Evolutionary conservation across 441 rosid species (phyloP).

Genomic region (Francoa sonchifolia): DNA sequence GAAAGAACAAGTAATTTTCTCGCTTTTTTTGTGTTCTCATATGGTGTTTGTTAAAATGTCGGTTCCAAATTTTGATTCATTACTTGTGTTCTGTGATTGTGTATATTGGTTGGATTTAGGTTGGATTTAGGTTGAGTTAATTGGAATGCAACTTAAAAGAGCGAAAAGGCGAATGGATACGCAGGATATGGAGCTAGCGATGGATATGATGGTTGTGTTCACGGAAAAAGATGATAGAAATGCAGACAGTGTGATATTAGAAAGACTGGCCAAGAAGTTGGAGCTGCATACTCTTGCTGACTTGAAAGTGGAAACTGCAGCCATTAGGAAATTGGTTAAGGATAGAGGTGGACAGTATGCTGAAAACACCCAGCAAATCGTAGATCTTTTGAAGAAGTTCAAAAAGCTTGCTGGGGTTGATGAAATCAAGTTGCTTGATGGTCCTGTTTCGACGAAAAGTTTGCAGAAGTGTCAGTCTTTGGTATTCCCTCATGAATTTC

Average conservation of each 20-base stretch:
- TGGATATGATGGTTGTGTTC: conserved; percentile 70
- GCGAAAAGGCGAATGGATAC: conserved; percentile 60
- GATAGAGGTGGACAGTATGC: conserved; percentile 20
- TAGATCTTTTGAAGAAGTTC: conserved; percentile 46
- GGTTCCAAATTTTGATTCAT: not conserved
- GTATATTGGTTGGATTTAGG: too few relatives aligned
- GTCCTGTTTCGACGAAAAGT: conserved; percentile 21
- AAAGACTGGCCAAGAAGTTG: conserved; percentile 59
- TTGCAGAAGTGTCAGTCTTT: conserved; percentile 28
- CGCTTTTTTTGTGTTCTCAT: not conserved
- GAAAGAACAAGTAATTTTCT: conserved; percentile 41
- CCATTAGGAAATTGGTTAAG: conserved; percentile 31
- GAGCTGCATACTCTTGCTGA: conserved; percentile 42
- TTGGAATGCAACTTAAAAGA: conserved; percentile 36
- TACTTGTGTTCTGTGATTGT: not conserved
- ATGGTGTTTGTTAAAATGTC: not conserved
- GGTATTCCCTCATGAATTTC: conserved; percentile 56
- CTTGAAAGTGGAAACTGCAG: conserved; percentile 42
- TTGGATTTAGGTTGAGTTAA: conserved; percentile 37
- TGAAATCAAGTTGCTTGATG: conserved; percentile 19
- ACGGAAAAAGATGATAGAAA: conserved; percentile 45
- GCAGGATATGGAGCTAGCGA: conserved; percentile 72
- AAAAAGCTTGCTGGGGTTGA: conserved; percentile 50
- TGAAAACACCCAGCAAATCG: conserved; percentile 42
- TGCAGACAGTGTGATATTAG: conserved; percentile 51